Evolutionary conservation across 2,329 filamentous ascomycete genomes (phyloP).

Genomic region (Hymenoscyphus fraxineus): DNA sequence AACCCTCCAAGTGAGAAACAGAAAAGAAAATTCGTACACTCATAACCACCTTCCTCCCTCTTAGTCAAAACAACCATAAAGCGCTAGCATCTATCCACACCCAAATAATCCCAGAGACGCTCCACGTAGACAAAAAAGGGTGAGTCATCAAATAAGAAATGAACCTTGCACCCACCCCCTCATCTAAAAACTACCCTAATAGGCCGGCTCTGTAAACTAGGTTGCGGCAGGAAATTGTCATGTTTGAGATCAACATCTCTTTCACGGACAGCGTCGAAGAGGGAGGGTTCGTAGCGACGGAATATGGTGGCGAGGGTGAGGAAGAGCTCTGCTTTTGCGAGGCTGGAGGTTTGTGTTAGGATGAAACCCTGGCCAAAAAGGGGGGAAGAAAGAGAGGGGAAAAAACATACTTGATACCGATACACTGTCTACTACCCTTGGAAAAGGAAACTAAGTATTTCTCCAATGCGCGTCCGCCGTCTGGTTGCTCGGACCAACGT

Average conservation of each 20-base stretch:
- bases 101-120: too few species aligned
- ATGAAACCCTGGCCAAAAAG: not conserved
- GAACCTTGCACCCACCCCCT: not conserved
- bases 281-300: slow-evolving; percentile 16
- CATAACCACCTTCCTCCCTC: too few species aligned
- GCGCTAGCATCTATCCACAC: too few species aligned
- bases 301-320: slow-evolving; percentile 21
- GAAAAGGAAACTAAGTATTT: slow-evolving; percentile 25
- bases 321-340: slow-evolving; percentile 26
- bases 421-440: slow-evolving; percentile 24
- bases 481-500: slow-evolving; percentile 37
- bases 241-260: slow-evolving; percentile 22
- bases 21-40: too few species aligned
- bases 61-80: too few species aligned
- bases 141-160: too few species aligned
- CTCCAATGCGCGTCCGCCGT: slow-evolving; percentile 14
- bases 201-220: slow-evolving; percentile 15
- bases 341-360: slow-evolving; percentile 6
- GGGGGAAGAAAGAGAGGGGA: not conserved
- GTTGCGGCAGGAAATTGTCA: slow-evolving; percentile 22
- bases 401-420: slow-evolving; percentile 23
- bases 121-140: too few species aligned
- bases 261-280: slow-evolving; percentile 19
- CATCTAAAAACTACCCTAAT: slow-evolving; percentile 20
- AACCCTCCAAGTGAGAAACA: too few species aligned